Base-by-base conservation (phyloP, 169 alveolate species). In the Babesia ovata region DNA sequence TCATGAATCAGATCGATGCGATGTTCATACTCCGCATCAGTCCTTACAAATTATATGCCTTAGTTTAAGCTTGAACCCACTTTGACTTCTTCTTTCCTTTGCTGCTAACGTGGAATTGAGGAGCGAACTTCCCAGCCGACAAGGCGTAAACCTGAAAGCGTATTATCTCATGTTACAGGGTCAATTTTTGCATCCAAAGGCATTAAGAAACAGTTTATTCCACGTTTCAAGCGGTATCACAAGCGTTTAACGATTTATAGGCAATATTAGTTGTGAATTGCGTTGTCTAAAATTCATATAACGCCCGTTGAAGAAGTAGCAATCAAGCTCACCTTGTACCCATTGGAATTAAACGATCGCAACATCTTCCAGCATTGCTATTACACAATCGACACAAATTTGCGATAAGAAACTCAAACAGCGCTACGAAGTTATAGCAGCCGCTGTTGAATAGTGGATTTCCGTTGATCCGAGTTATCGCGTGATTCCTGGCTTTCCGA, bases 1-100 rank as follows among this genome's bases (percentile, higher is more conserved):
- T 90, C 94, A 60, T 90, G 91, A 54, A 90, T 82, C 29, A 90
- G 63, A 24, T 90, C 94, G 10, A 90, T 75, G 13, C 86, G 50
- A 54, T 62, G 79, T 29, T 81, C 76, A 33, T 61, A 69, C 21
- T 81, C 88, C 21, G 75, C 72, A 54, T 81, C 72, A 0, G 28
- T 45, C 59, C 88, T 81, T n/a, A 24, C 12, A 59, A 6, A 73
- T 11, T 57, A 56, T 70, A 57, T 21, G n/a, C 7, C 16, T 13
- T 11, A 36, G 12, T 19, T 24, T 13, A 6, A 10, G 28, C 39
- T 13, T n/a, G 2, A 44, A 33, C 79, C 28, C 57, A 81, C 88
- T 81, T 81, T 26, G 48, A 29, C 48, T 81, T 81, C 29, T 24
- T 62, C 54, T 63, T 81, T 19, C 33, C 50, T 42, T 70, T 81